Conservation (phyloP, 495 filamentous ascomycete species). For the Terfezia claveryi region DNA sequence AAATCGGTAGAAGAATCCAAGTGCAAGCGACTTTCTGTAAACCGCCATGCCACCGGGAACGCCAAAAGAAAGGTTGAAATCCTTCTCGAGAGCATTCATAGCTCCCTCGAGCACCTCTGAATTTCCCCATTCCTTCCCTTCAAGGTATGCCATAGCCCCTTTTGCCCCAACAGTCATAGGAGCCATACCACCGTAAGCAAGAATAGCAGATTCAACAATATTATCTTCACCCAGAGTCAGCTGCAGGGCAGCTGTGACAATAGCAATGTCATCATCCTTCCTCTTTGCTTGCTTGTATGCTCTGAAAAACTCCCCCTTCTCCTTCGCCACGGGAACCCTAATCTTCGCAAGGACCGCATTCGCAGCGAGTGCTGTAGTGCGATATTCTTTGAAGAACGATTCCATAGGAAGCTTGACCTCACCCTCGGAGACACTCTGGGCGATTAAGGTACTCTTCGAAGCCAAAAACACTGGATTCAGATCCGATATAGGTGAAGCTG, state of each 20-base stretch:
- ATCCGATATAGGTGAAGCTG: slow-evolving; percentile 89
- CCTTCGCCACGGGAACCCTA: slow-evolving; percentile 51
- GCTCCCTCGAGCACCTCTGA: slow-evolving; percentile 41
- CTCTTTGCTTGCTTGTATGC: slow-evolving; percentile 61
- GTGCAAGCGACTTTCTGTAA: slow-evolving; percentile 49
- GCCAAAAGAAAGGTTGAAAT: slow-evolving; percentile 49
- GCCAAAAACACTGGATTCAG: slow-evolving; percentile 89
- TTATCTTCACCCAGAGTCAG: slow-evolving; percentile 33
- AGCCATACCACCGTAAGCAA: slow-evolving; percentile 59
- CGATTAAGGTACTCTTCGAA: slow-evolving; percentile 55
- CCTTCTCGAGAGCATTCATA: slow-evolving; percentile 45
- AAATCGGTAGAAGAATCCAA: slow-evolving; percentile 50
- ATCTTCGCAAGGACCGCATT: slow-evolving; percentile 72
- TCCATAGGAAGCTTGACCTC: slow-evolving; percentile 74
- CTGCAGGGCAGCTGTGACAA: slow-evolving; percentile 49
- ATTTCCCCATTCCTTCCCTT: slow-evolving; percentile 44
- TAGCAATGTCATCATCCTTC: slow-evolving; percentile 67
- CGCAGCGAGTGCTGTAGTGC: slow-evolving; percentile 57
- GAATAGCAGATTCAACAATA: slow-evolving; percentile 34
- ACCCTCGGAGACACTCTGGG: slow-evolving; percentile 40
- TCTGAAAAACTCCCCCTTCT: slow-evolving; percentile 39
- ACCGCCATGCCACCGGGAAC: slow-evolving; percentile 65
- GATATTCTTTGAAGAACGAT: slow-evolving; percentile 79
- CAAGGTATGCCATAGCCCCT: slow-evolving; percentile 34
- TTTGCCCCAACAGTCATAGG: slow-evolving; percentile 49